Base-by-base conservation (phyloP, 768 basidiomycete genomes). In the Galerina marginata region DNA sequence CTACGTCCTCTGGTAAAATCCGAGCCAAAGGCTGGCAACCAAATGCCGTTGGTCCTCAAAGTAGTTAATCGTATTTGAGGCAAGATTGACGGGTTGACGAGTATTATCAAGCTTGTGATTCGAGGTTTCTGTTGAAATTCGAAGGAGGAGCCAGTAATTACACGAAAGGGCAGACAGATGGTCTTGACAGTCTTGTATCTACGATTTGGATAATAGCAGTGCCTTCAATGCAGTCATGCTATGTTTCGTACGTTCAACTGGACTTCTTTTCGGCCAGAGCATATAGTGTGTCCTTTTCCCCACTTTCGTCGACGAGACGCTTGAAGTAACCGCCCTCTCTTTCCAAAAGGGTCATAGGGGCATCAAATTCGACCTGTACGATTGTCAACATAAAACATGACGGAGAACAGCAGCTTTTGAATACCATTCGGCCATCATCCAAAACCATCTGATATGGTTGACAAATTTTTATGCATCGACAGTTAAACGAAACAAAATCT, bases 261-360 rank as follows among this genome's bases (percentile, higher is more conserved):
- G 29, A 7, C 29, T 33, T 7, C 29, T 33, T 33, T 33, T 33
- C 7, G 29, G 29, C 29, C 29, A 33, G 29, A 33, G 72, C 77
- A 61, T 82, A 80, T 39, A 89, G 64, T 9, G 65, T 67, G 6
- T 80, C 78, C 57, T 74, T 82, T 63, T 89, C 86, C 4, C 77
- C 80, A 57, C 84, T 86, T 59, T 82, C 81, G 45, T 88, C 82
- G 0, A 89, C 85, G 44, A 89, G 69, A 6, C 82, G 69, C 52
- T 83, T 79, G 47, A 88, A 73, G 54, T 73, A 71, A 4, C 87
- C 82, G 15, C 74, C 74, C 52, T 84, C 72, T 45, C 84, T 85
- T 50, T 71, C 72, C 43, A 91, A 75, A 42, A 92, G 74, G 4
- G 72, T 58, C 14, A 66, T 61, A 1, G 87, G 88, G 3, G 77